Evolutionary conservation across 2,329 filamentous ascomycete genomes (phyloP).

Genomic region (Cercospora sojina): DNA sequence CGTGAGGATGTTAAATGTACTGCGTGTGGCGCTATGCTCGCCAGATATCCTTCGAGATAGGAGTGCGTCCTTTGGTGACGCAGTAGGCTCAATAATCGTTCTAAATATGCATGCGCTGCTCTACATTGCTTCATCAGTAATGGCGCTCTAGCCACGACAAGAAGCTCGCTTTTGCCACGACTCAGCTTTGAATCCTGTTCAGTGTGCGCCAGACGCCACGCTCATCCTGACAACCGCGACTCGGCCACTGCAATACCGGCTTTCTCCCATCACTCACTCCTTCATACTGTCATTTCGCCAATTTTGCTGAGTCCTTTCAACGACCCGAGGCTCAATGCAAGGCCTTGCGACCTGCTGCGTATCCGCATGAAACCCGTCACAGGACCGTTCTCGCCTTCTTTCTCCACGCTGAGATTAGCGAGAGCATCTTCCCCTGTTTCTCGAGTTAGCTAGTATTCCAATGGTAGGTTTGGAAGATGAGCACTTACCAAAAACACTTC

Average conservation of each 20-base stretch:
- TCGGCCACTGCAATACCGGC: neutral
- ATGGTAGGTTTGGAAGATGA: neutral
- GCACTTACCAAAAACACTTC: slow-evolving; percentile 93
- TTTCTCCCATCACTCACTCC: neutral
- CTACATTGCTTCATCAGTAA: neutral
- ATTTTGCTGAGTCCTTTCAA: slow-evolving; percentile 88
- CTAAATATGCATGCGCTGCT: neutral
- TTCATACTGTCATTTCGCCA: slow-evolving; percentile 33
- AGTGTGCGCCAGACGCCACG: slow-evolving; percentile 2
- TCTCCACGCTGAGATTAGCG: slow-evolving; percentile 96
- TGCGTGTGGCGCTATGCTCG: neutral
- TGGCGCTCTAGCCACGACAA: neutral
- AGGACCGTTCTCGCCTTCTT: slow-evolving; percentile 90
- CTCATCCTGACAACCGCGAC: slow-evolving; percentile 3
- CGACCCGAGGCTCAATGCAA: slow-evolving; percentile 89
- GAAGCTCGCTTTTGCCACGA: neutral
- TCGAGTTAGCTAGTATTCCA: slow-evolving; percentile 20
- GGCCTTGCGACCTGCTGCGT: slow-evolving; percentile 91
- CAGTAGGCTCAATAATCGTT: neutral
- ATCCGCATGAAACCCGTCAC: slow-evolving; percentile 98
- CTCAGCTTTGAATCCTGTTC: slow-evolving; percentile 2
- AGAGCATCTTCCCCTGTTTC: slow-evolving; percentile 88
- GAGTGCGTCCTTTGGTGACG: neutral
- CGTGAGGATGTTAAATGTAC: neutral
- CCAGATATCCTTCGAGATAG: neutral